phyloP scores from a whole-genome alignment of 2,329 filamentous ascomycete genomes.

The Rugonectria rugulosa region DNA sequence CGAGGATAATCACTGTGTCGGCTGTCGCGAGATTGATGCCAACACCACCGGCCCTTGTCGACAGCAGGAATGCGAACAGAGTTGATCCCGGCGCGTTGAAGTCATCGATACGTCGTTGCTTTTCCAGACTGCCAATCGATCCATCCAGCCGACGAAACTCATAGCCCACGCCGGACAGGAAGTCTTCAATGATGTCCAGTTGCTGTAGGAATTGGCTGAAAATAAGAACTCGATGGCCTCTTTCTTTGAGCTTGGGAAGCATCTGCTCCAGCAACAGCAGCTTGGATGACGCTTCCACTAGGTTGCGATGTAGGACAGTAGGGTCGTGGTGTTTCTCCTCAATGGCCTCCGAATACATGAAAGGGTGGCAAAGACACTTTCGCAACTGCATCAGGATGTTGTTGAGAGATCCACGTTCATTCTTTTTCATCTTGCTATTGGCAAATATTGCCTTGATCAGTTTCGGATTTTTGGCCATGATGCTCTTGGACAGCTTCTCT shows the following conservation, averaged over 20 bases:
- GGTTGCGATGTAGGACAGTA: constrained; percentile 74
- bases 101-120: constrained; percentile 92
- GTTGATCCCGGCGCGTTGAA: constrained; percentile 87
- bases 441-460: constrained; percentile 88
- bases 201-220: constrained; percentile 96
- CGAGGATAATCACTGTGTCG: constrained; percentile 96
- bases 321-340: constrained; percentile 78
- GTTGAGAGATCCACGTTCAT: constrained; percentile 82
- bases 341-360: constrained; percentile 89
- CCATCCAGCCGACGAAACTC: constrained; percentile 86
- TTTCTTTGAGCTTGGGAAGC: constrained; percentile 84
- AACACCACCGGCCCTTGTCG: constrained; percentile 92
- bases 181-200: constrained; percentile 91
- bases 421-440: constrained; percentile 68
- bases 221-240: constrained; percentile 89
- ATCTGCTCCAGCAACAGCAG: constrained; percentile 84
- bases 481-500: constrained; percentile 93
- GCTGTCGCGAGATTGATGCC: constrained; percentile 97
- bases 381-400: constrained; percentile 96
- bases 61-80: constrained; percentile 90
- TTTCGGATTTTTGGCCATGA: constrained; percentile 88
- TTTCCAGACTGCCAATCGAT: constrained; percentile 79
- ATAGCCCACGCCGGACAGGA: constrained; percentile 78
- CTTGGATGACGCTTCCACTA: constrained; percentile 92
- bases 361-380: constrained; percentile 95